phyloP scores from a whole-genome alignment of 495 filamentous ascomycete species.

The Glutinoglossum americanum region DNA sequence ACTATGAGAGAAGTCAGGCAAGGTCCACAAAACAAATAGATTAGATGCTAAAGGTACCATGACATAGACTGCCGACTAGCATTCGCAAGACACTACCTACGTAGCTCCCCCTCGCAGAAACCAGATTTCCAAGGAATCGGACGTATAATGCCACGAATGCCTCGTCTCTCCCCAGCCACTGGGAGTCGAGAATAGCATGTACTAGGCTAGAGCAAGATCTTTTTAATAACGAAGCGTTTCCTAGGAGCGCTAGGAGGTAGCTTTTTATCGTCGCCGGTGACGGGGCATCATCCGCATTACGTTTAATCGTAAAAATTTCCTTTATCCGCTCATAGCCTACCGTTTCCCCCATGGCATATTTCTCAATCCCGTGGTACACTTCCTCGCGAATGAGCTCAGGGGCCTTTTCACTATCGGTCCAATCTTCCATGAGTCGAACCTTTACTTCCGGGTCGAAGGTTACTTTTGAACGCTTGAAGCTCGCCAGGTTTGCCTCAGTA shows the following conservation, averaged over 20 bases:
- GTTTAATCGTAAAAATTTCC: constrained; percentile 34
- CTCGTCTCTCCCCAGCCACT: constrained; percentile 73
- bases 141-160: constrained; percentile 59
- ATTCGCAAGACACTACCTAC: constrained; percentile 44
- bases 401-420: constrained; percentile 27
- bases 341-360: constrained; percentile 41
- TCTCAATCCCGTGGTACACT: constrained; percentile 50
- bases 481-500: constrained; percentile 15
- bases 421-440: constrained; percentile 31
- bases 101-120: constrained; percentile 55
- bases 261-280: constrained; percentile 37
- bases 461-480: constrained; percentile 41
- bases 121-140: constrained; percentile 57
- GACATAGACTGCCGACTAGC: constrained; percentile 54
- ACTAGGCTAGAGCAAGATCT: constrained; percentile 56
- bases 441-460: constrained; percentile 56
- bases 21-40: background rate
- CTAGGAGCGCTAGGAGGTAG: constrained; percentile 61
- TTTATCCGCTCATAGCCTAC: constrained; percentile 53
- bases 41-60: constrained; percentile 17
- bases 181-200: constrained; percentile 43
- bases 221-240: constrained; percentile 45
- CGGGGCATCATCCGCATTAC: constrained; percentile 23
- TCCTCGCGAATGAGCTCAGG: constrained; percentile 41
- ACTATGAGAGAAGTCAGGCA: constrained; percentile 13